Conservation (phyloP, 192 early-diverging fungal genomes). For the Coemansia sp. region DNA sequence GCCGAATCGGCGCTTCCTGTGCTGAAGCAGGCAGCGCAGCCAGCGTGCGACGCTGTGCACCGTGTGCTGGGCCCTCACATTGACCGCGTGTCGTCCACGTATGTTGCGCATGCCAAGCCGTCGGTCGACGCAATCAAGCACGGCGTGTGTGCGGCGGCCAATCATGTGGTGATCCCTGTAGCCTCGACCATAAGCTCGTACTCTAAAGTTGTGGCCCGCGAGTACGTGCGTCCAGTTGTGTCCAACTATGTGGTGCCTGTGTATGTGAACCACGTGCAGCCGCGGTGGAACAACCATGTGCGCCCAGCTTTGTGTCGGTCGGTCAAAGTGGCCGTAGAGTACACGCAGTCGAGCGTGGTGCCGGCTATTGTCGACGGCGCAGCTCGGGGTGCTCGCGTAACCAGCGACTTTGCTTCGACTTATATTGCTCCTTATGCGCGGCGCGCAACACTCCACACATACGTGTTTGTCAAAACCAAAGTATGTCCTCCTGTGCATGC, state of each 20-base stretch:
- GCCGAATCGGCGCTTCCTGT: slow-evolving; percentile 26
- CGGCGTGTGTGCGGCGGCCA: slow-evolving; percentile 5
- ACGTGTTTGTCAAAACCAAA: slow-evolving; percentile 19
- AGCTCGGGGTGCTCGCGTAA: neutral
- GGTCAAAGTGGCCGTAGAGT: slow-evolving; percentile 24
- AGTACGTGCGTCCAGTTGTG: slow-evolving; percentile 31
- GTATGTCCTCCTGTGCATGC: slow-evolving; percentile 29
- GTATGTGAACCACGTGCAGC: slow-evolving; percentile 33
- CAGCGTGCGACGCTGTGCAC: slow-evolving; percentile 24
- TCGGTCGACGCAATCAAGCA: slow-evolving; percentile 18
- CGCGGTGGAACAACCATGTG: slow-evolving; percentile 45
- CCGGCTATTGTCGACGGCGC: slow-evolving; percentile 40
- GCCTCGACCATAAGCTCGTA: neutral
- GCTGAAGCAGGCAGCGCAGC: slow-evolving; percentile 20
- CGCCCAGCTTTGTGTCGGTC: slow-evolving; percentile 34
- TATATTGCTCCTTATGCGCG: slow-evolving; percentile 39
- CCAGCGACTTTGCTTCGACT: slow-evolving; percentile 23
- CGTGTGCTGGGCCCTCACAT: slow-evolving; percentile 23
- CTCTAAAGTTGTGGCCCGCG: slow-evolving; percentile 1
- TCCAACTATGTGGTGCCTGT: slow-evolving; percentile 39
- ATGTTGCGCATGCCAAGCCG: slow-evolving; percentile 27
- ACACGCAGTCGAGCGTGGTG: slow-evolving; percentile 32
- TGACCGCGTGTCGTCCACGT: slow-evolving; percentile 14
- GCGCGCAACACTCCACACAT: slow-evolving; percentile 17
- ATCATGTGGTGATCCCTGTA: slow-evolving; percentile 19